Conservation (phyloP, 805 yeast species). For the Priceomyces carsonii region DNA sequence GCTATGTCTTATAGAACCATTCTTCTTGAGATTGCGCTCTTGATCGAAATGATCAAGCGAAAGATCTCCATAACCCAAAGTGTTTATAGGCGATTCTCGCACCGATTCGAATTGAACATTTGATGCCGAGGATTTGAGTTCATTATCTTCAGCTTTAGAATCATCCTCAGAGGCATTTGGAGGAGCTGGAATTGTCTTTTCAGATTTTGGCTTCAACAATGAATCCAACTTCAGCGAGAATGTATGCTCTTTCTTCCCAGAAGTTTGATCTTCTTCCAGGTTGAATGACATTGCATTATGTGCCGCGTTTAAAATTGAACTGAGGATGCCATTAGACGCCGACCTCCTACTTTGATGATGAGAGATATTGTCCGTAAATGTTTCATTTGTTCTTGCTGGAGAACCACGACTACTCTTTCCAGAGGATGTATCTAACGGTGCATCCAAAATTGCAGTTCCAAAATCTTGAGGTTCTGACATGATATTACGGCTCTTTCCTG, state of each 20-base stretch:
- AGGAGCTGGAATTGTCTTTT: constrained; percentile 11
- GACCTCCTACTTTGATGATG: constrained; percentile 5
- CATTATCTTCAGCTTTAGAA: neutral
- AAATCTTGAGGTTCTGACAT: too few relatives aligned
- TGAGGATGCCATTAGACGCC: constrained; percentile 36
- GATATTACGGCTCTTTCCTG: too few relatives aligned
- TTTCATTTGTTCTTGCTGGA: too few relatives aligned
- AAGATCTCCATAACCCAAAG: constrained; percentile 52
- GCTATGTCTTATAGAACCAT: neutral
- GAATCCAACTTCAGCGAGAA: constrained; percentile 26
- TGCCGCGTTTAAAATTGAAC: constrained; percentile 47
- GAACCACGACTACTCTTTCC: too few relatives aligned
- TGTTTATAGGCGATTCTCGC: constrained; percentile 45
- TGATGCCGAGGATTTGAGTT: constrained; percentile 12
- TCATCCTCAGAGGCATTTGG: neutral
- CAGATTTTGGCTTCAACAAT: constrained; percentile 20
- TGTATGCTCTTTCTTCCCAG: constrained; percentile 13
- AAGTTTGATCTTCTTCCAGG: constrained; percentile 10
- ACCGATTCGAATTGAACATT: constrained; percentile 50
- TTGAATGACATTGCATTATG: constrained; percentile 37
- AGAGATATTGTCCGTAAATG: too few relatives aligned
- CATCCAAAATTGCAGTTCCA: too few relatives aligned
- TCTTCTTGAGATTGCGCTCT: constrained; percentile 1
- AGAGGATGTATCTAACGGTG: too few relatives aligned
- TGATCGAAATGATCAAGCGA: constrained; percentile 17